Base-by-base conservation (phyloP, 2,329 filamentous ascomycete species). In the Claviceps arundinis region DNA sequence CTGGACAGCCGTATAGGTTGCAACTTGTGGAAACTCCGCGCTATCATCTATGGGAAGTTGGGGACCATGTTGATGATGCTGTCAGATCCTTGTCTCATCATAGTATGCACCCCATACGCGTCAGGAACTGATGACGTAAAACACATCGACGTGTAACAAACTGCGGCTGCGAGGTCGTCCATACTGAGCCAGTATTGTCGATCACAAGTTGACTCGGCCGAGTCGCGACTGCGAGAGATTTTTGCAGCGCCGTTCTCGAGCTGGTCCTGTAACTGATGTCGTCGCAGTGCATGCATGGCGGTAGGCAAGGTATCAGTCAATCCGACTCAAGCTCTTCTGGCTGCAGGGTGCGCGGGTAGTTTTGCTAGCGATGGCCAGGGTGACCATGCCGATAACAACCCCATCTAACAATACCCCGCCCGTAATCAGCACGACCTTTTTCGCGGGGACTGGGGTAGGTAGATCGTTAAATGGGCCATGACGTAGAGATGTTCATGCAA, bases 171-270 rank as follows among this genome's bases (percentile, higher is more conserved):
- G 63, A 57, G 16, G 47, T 50, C 22, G 56, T 56, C 17, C 56
- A 57, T 4, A 55, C 58, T 0, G 54, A 56, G 0, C 86, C 88
- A 17, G 89, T 88, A 65, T 93, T 94, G 73, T 94, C 93, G 71
- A 95, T 71, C 49, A 94, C 57, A 93, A 85, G 66, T 94, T 85
- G 60, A 94, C 76, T 59, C 30, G 50, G 0, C 57, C 57, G 37
- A 64, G 56, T 2, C 60, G 52, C 2, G 63, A 56, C 2, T 60
- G 52, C 2, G 58, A 55, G 1, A 71, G 51, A 65, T 63, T n/a
- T 59, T 57, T 14, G 62, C 60, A 1, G 70, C 66, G 16, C 64
- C 66, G 0, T 61, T 54, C 41, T 64, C 59, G 5, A 73, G 57
- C 40, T 57, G 51, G 1, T 60, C 56, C 3, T 74, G 53, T 72